Percentiles rank a stretch among this genome's conserved stretches.
These are phyloP conservation scores for Colletotrichum camelliae DNA, from an alignment of 2,329 filamentous ascomycete species.

Conservation along the genomic window DNA sequence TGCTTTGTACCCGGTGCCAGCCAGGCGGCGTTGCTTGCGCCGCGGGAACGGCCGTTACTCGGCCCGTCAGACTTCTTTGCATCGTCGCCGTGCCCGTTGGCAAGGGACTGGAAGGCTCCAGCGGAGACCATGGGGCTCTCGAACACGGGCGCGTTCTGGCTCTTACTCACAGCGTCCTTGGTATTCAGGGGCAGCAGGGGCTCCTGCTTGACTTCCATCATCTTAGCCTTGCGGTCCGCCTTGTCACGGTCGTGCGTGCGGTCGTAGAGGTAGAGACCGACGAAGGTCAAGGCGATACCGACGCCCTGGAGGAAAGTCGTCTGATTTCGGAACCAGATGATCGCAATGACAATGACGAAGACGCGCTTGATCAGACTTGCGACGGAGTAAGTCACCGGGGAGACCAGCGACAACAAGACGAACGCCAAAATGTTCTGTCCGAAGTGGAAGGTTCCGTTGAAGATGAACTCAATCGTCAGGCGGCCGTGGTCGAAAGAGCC, in stretches of 20 bases:
- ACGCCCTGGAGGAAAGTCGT: slow-evolving; percentile 83
- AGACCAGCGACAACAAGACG: slow-evolving; percentile 88
- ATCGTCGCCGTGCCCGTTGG: slow-evolving; percentile 54
- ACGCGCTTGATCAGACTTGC: slow-evolving; percentile 96
- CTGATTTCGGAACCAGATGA: slow-evolving; percentile 93
- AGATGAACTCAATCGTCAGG: slow-evolving; percentile 83
- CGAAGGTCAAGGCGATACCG: slow-evolving; percentile 87
- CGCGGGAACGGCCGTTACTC: slow-evolving; percentile 44
- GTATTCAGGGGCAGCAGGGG: slow-evolving; percentile 72
- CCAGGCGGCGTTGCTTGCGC: slow-evolving; percentile 62
- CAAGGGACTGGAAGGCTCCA: slow-evolving; percentile 37
- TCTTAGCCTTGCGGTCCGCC: slow-evolving; percentile 80
- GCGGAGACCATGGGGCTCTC: slow-evolving; percentile 38
- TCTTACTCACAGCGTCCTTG: slow-evolving; percentile 39
- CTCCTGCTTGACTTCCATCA: slow-evolving; percentile 58
- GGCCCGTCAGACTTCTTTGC: slow-evolving; percentile 63
- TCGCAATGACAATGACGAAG: slow-evolving; percentile 93
- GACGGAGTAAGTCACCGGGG: slow-evolving; percentile 95
- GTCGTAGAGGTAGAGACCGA: slow-evolving; percentile 95
- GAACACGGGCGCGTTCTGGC: slow-evolving; percentile 37
- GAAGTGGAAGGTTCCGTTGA: slow-evolving; percentile 97
- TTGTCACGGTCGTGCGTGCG: slow-evolving; percentile 87
- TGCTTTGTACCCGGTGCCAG: slow-evolving; percentile 82
- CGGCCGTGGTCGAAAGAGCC: slow-evolving; percentile 79
- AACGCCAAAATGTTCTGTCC: slow-evolving; percentile 96